Percentiles rank a stretch among this genome's conserved stretches.
phyloP scores from a whole-genome alignment of 495 filamentous ascomycete genomes.

The Podospora anserina region DNA sequence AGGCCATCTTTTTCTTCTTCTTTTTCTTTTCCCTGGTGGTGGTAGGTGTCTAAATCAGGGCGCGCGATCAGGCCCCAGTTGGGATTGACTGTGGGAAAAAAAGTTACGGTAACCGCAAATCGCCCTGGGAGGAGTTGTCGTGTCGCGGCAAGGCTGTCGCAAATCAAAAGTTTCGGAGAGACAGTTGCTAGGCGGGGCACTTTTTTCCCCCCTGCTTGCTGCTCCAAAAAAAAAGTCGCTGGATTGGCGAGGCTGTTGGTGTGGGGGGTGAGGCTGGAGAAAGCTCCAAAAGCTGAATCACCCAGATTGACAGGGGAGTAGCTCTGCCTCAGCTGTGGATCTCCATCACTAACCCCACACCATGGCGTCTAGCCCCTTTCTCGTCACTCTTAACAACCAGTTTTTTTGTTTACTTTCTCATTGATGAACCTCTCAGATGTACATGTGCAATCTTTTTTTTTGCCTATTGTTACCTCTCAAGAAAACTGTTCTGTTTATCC shows the following conservation, averaged over 20 bases:
- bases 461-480: neutral
- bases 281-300: neutral
- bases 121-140: too few relatives aligned
- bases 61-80: neutral
- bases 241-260: constrained; percentile 4
- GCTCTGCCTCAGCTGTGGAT: neutral
- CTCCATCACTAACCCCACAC: neutral
- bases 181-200: neutral
- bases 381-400: neutral
- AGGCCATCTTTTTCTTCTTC: constrained; percentile 27
- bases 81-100: neutral
- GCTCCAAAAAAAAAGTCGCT: neutral
- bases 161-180: neutral
- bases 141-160: neutral
- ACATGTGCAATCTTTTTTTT: neutral
- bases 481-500: too few relatives aligned
- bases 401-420: neutral
- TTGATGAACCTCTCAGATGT: neutral
- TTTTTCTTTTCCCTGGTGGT: neutral
- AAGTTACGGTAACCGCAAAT: neutral
- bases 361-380: neutral
- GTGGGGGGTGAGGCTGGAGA: constrained; percentile 15
- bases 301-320: neutral
- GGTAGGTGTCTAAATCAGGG: neutral
- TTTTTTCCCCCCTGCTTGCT: neutral